Base-by-base conservation (phyloP, 352 stramenopile genomes). In the Globisporangium rhizosaccharum region DNA sequence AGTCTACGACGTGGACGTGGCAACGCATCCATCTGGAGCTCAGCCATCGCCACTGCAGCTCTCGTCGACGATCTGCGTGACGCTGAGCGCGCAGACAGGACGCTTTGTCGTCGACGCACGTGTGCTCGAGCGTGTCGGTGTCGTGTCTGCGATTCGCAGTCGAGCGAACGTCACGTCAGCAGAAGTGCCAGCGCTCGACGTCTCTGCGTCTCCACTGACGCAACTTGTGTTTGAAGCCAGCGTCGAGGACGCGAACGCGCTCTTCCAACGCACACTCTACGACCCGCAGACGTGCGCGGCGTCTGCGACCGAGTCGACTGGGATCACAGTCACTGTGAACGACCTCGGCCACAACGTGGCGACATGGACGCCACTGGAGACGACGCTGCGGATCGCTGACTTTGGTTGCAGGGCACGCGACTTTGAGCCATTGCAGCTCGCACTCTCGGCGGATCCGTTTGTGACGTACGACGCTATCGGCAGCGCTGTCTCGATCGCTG, bases 221-320 rank as follows among this genome's bases (percentile, higher is more conserved):
- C 47, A 53, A 9, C 28, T 71, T 26, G 46, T 53, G 25, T 62
- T 71, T 14, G 51, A 71, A 56, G 61, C 56, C 3, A 30, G 26
- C 15, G 44, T 68, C 9, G 10, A n/a, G 15, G 56, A 59, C n/a
- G 30, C 52, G 12, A 71, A 71, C 44, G 18, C 23, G 7, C 48
- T 68, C 23, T 39, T 71, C 17, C 42, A 37, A 17, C 45, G 41
- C 11, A 52, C 61, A 9, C 30, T 67, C 18, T 61, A 57, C 20
- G 48, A 23, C 18, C 14, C 56, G 17, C 53, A 51, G 50, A 49
- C n/a, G 26, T 36, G 8, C 8, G 53, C 18, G 23, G 20, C 33
- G 6, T 39, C 46, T 33, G 15, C 23, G 8, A 11, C 14, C 20
- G 25, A 47, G 30, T 33, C 36, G 10, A 49, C 51, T 9, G 58